A percentile compares a stretch with the other conserved stretches of the same genome.
phyloP scores from a whole-genome alignment of 2,329 filamentous ascomycete genomes.

The Paracamarosporium sp. region DNA sequence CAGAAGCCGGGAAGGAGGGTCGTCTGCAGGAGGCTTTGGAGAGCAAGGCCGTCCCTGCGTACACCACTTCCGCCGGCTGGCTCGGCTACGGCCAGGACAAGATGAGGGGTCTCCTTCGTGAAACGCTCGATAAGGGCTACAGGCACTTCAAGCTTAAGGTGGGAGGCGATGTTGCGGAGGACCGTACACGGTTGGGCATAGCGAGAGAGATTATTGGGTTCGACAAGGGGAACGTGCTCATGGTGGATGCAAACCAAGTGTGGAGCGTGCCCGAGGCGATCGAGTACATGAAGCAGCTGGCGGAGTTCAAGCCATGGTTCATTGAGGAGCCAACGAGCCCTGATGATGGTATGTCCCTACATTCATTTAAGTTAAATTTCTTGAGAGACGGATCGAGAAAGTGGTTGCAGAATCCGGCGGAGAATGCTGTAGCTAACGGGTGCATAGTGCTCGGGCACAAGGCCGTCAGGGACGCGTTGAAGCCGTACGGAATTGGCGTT shows the following conservation, averaged over 20 bases:
- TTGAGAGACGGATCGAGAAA: background rate
- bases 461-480: conserved; percentile 80
- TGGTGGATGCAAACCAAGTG: conserved; percentile 93
- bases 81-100: conserved; percentile 89
- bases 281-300: conserved; percentile 81
- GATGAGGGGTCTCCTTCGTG: conserved; percentile 75
- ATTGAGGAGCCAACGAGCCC: conserved; percentile 94
- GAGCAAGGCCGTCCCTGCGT: conserved; percentile 81
- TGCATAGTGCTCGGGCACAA: conserved; percentile 77
- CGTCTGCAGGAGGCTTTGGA: conserved; percentile 76
- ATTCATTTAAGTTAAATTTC: background rate
- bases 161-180: conserved; percentile 73
- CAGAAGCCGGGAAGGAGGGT: conserved; percentile 71
- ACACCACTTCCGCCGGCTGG: conserved; percentile 91
- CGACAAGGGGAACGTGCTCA: conserved; percentile 82
- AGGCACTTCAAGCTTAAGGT: conserved; percentile 92
- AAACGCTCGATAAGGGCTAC: conserved; percentile 80
- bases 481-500: conserved; percentile 77
- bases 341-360: conserved; percentile 64
- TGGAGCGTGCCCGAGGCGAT: conserved; percentile 93
- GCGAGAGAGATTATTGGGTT: conserved; percentile 82
- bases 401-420: background rate
- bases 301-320: conserved; percentile 88
- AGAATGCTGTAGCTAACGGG: conserved; percentile 4
- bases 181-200: conserved; percentile 73